These are phyloP conservation scores for Hemileccinum impolitum DNA, from an alignment of 768 basidiomycete genomes.

Conservation along the genomic window DNA sequence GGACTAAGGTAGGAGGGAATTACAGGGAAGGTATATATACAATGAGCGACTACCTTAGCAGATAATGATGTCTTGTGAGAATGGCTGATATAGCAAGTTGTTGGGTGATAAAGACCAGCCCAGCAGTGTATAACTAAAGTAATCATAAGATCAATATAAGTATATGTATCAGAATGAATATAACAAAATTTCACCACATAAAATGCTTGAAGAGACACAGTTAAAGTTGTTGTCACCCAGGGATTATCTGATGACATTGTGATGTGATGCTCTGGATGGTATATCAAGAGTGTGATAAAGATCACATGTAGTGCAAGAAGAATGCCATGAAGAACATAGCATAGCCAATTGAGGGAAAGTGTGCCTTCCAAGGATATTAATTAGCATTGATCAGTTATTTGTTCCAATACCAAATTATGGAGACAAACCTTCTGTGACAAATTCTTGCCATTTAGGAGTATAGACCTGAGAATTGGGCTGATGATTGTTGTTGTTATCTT, in stretches of 20 bases:
- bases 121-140: slow-evolving; percentile 14
- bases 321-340: not conserved
- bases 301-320: not conserved
- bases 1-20: too few relatives aligned
- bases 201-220: not conserved
- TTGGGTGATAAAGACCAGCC: slow-evolving; percentile 22
- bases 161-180: too few relatives aligned
- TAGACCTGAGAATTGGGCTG: not conserved
- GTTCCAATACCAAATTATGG: not conserved
- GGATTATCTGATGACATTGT: not conserved
- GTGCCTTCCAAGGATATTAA: not conserved
- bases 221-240: not conserved
- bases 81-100: slow-evolving; percentile 9
- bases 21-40: too few relatives aligned
- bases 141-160: not conserved
- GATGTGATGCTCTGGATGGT: not conserved
- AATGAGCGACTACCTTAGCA: too few relatives aligned
- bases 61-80: slow-evolving; percentile 1
- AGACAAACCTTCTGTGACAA: not conserved
- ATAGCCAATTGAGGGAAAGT: not conserved
- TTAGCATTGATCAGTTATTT: not conserved
- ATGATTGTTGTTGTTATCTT: not conserved
- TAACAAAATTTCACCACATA: not conserved
- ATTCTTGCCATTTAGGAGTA: not conserved
- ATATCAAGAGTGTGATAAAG: not conserved